Evolutionary conservation across 768 basidiomycete species (phyloP), one percentile per base, ranked within the genome.

Genomic region (Lactifluus rugatus): DNA sequence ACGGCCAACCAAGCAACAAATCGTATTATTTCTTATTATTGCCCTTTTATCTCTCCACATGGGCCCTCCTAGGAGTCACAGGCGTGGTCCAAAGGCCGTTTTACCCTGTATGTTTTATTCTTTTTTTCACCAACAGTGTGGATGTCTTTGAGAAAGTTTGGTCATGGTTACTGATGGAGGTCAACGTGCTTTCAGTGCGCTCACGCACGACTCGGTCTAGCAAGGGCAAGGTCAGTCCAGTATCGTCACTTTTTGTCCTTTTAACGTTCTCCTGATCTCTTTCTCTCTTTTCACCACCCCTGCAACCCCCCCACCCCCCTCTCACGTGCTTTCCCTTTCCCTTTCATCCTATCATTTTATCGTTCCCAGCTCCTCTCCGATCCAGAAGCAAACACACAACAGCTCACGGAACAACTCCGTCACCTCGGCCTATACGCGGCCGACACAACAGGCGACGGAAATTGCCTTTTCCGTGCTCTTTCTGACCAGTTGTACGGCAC

Each of bases 381-480:
- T 73, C 83, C 86, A 53, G 76, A 76, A 41, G 75, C 81, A 65
- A 87, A 81, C 69, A 82, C 81, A 21, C 78, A 80, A 57, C 78
- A 77, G 51, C 83, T 94, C 62, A 81, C 76, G 6, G 74, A 77
- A 54, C 89, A 93, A 72, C 82, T 95, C 39, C 81, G 82, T 49
- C 76, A 82, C 5, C 74, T 92, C 52, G 90, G 91, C 2, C 76
- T 94, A 9, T 94, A 94, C 69, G 86, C 92, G n/a, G 88, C 89
- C 3, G 77, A 82, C 62, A 94, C 89, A 17, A 71, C 90, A 44
- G 92, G 90, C 51, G 89, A 95, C 70, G 93, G 93, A 48, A 95
- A 94, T 73, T 96, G 93, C 71, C 81, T 96, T 62, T 96, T 94
- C 72, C 85, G 92, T 47, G 90, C 93, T 0, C 77, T 94, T 54